Base-by-base conservation (phyloP, 495 filamentous ascomycete species). In the Penicillium manginii region DNA sequence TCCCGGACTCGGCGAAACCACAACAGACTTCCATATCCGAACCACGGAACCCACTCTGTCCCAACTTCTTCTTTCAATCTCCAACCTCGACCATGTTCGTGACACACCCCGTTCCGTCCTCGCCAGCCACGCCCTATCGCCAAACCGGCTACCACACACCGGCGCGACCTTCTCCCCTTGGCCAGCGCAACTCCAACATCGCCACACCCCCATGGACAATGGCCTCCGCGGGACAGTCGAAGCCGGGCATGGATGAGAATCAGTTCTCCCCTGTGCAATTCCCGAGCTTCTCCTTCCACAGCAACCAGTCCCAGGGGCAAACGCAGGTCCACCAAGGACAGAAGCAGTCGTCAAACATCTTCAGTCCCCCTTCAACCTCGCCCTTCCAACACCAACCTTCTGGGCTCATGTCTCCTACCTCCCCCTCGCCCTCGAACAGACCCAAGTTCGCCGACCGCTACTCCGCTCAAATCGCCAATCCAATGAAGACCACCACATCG, bases 151-250 rank as follows among this genome's bases (percentile, higher is more conserved):
- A 83, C 80, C 55, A 78, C 81, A 51, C 83, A 77, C 73, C 77
- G 76, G 43, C 76, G 69, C 67, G 81, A 72, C 60, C 86, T 78
- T 73, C 78, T 64, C 57, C 81, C 75, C 69, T 86, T 80, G 57
- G 83, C 45, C 60, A 32, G 12, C 62, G 60, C 29, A 65, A 22
- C 55, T 37, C 58, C 18, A 70, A 63, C 57, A 61, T 70, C 65
- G 52, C 68, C 59, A 59, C 72, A 45, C 64, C 63, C 58, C 61
- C 54, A 57, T 66, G 68, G 66, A 61, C 63, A 43, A 71, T 69
- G 68, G 50, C 63, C 4, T 62, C 65, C 8, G 35, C 35, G 35
- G 35, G 26, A 1, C 26, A 37, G 12, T 54, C 64, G 9, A 62
- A 66, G 11, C 56, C 52, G 14, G 39, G 52, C 31, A 37, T 33